phyloP scores from a whole-genome alignment of 148 eudicot genomes.

The Vaccinium darrowii region DNA sequence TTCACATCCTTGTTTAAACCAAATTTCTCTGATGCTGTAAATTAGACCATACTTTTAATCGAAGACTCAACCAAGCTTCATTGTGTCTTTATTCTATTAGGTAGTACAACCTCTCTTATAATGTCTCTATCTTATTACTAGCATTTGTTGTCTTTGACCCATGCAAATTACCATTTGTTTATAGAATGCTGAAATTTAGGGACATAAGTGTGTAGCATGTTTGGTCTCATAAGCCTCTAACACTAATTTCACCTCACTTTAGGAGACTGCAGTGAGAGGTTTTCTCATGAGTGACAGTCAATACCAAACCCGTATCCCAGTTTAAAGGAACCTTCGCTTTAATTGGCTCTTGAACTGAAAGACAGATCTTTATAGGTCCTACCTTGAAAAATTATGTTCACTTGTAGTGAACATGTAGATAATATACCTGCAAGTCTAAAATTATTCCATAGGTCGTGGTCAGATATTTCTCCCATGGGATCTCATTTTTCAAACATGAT shows the following conservation, averaged over 20 bases:
- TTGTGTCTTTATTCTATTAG: neutral
- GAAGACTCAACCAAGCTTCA: neutral
- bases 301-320: neutral
- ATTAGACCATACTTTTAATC: neutral
- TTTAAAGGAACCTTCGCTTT: neutral
- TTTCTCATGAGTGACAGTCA: neutral
- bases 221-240: neutral
- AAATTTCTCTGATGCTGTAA: neutral
- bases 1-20: neutral
- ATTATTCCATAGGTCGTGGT: neutral
- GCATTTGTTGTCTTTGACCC: neutral
- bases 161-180: neutral
- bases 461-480: neutral
- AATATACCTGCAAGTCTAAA: neutral
- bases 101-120: neutral
- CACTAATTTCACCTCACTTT: neutral
- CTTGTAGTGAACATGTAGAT: neutral
- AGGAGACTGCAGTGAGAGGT: neutral
- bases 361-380: neutral
- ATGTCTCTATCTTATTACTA: neutral
- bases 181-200: neutral
- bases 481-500: neutral
- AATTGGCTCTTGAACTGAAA: neutral
- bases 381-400: neutral
- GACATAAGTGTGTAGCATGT: neutral